Evolutionary conservation across 441 rosid genomes (phyloP), one percentile per base, ranked within the genome.

Genomic region (Adansonia rubrostipa): DNA sequence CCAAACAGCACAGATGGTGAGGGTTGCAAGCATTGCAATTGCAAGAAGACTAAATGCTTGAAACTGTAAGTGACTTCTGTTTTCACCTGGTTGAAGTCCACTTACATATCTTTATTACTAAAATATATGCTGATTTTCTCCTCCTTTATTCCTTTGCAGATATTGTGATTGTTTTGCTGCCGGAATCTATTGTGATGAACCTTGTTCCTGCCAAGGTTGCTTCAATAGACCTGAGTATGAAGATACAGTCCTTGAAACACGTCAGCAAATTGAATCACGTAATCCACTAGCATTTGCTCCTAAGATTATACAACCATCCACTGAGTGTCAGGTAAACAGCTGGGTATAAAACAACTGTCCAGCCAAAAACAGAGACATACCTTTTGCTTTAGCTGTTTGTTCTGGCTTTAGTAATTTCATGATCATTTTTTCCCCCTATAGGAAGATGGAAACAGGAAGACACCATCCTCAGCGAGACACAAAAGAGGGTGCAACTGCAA

Each of bases 151-250:
- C 65, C 33, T 78, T 80, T 73, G 64, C 91, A 92, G 96, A 64
- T 92, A 89, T 53, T 92, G 93, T 72, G 97, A 90, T 82, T 92
- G 94, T 82, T 90, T 92, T 82, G 92, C 91, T 58, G 89, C 92
- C 1, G 91, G 93, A 69, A 80, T 86, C 74, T 92, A 87, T 70
- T 90, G 92, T 79, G 84, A 80, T 33, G 92, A 83, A 19, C 74
- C 88, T 63, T 90, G 94, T 85, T 74, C 91, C 15, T 92, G 94
- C 82, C 88, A 79, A 78, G 88, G 86, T 20, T 92, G 94, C 85
- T 83, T 83, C 48, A 92, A 92, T 60, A 88, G 85, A 80, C 93
- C 89, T 57, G 91, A 90, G 65, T 81, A 87, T 13, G 84, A 84
- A 72, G 89, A 87, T 24, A 86, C 78, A 62, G 93, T 92, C 82